These are phyloP conservation scores for Stemphylium vesicarium DNA, from an alignment of 2,329 filamentous ascomycete genomes.

Conservation along the genomic window DNA sequence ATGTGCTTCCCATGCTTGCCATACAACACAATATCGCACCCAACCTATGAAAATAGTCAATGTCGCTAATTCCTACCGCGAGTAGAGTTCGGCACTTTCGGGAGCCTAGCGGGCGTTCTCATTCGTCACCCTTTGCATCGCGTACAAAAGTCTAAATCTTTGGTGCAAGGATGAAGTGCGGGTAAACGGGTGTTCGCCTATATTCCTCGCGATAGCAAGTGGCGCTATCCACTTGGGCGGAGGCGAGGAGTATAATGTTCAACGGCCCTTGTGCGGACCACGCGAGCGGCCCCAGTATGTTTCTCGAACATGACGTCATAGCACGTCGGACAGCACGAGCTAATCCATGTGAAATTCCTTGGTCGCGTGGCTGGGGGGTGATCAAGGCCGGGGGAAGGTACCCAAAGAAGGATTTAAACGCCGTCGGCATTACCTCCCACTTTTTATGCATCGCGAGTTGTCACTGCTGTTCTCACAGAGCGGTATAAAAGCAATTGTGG, in stretches of 20 bases:
- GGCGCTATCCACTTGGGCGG: too few species aligned
- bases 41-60: not conserved
- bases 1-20: not conserved
- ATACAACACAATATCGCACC: not conserved
- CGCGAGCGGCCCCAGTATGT: not conserved
- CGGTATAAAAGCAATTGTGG: not conserved
- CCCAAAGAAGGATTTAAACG: slow-evolving; percentile 1
- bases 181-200: not conserved
- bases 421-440: not conserved
- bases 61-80: not conserved
- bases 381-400: not conserved
- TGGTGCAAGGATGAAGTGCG: not conserved
- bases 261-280: not conserved
- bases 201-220: not conserved
- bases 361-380: slow-evolving; percentile 9
- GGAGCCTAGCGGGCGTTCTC: not conserved
- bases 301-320: slow-evolving; percentile 10
- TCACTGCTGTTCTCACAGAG: not conserved
- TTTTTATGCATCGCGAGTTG: not conserved
- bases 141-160: not conserved
- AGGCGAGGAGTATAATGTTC: not conserved
- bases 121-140: not conserved
- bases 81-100: not conserved
- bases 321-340: not conserved
- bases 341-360: slow-evolving; percentile 8